Evolutionary conservation across 441 rosid genomes (phyloP).

Genomic region (Capsella rubella): DNA sequence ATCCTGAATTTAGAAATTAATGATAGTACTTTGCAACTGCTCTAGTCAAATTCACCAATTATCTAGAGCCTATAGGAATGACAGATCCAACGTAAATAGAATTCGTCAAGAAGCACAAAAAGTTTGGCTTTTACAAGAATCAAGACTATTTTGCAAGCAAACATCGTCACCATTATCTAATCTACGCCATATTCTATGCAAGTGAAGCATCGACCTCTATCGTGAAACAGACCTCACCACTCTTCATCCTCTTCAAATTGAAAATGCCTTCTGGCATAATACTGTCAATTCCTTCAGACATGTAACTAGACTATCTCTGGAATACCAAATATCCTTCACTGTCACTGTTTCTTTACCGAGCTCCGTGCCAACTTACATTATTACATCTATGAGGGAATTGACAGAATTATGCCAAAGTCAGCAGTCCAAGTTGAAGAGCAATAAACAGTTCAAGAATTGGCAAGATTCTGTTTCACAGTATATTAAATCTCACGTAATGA

Average conservation of each 20-base stretch:
- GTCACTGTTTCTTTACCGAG: not conserved
- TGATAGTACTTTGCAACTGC: not conserved
- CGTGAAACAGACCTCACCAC: constrained; percentile 14
- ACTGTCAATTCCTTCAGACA: constrained; percentile 30
- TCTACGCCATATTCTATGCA: not conserved
- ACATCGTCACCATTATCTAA: not conserved
- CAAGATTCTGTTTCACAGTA: constrained; percentile 14
- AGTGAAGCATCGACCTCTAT: constrained; percentile 11
- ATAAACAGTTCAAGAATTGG: not conserved
- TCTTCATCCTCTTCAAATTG: constrained; percentile 18
- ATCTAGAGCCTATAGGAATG: constrained; percentile 3
- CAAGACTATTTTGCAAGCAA: not conserved
- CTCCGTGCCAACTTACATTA: constrained; percentile 7
- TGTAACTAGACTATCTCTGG: constrained; percentile 15
- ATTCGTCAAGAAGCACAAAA: not conserved
- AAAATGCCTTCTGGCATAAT: constrained; percentile 21
- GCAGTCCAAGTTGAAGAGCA: constrained; percentile 24
- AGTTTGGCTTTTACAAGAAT: not conserved
- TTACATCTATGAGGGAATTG: constrained; percentile 26
- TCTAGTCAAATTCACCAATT: constrained; percentile 19
- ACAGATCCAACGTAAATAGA: not conserved
- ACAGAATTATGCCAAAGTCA: constrained; percentile 30
- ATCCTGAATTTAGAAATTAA: too few relatives aligned
- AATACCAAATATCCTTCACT: not conserved
- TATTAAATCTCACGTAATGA: not conserved